Percentiles rank a stretch among this genome's conserved stretches.
Evolutionary conservation across 352 stramenopile genomes (phyloP).

Genomic region (Phytophthora hybrid): DNA sequence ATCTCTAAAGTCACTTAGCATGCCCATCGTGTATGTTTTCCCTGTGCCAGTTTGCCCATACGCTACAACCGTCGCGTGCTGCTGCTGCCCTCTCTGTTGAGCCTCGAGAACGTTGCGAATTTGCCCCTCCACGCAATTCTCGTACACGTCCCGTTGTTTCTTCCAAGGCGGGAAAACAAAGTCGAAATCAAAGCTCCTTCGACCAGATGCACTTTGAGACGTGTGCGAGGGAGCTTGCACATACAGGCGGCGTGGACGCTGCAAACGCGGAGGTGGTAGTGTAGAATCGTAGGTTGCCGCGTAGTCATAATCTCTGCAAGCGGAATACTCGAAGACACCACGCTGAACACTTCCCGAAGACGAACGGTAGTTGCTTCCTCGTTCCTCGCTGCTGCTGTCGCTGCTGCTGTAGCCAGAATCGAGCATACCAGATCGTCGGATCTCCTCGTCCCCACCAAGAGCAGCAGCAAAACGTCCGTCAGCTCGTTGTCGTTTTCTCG

Average conservation of each 20-base stretch:
- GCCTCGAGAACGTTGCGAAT: slow-evolving; percentile 54
- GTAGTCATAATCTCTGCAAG: slow-evolving; percentile 15
- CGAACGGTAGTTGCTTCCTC: slow-evolving; percentile 2
- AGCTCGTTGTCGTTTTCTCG: slow-evolving; percentile 34
- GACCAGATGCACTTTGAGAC: slow-evolving; percentile 15
- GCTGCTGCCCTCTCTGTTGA: slow-evolving; percentile 27
- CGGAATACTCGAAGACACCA: slow-evolving; percentile 42
- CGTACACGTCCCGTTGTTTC: slow-evolving; percentile 63
- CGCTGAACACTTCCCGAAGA: slow-evolving; percentile 28
- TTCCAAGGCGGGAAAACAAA: slow-evolving; percentile 63
- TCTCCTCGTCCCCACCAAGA: slow-evolving; percentile 14
- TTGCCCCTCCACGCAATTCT: slow-evolving; percentile 43
- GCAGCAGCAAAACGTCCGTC: slow-evolving; percentile 14
- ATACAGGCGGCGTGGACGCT: slow-evolving; percentile 33
- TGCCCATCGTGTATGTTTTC: slow-evolving; percentile 85
- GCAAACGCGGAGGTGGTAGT: slow-evolving; percentile 31
- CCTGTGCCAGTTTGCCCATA: slow-evolving; percentile 82
- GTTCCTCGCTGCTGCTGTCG: slow-evolving; percentile 17
- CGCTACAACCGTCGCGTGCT: slow-evolving; percentile 63
- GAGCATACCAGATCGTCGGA: slow-evolving; percentile 1
- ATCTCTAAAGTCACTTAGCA: slow-evolving; percentile 51
- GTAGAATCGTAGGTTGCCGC: slow-evolving; percentile 21
- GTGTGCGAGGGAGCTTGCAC: slow-evolving; percentile 31
- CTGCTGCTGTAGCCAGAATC: slow-evolving; percentile 23
- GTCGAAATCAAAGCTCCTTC: slow-evolving; percentile 74